Percentiles rank a stretch among this genome's conserved stretches.
Conservation (phyloP, 257 asterid species). For the Solanum okadae region DNA sequence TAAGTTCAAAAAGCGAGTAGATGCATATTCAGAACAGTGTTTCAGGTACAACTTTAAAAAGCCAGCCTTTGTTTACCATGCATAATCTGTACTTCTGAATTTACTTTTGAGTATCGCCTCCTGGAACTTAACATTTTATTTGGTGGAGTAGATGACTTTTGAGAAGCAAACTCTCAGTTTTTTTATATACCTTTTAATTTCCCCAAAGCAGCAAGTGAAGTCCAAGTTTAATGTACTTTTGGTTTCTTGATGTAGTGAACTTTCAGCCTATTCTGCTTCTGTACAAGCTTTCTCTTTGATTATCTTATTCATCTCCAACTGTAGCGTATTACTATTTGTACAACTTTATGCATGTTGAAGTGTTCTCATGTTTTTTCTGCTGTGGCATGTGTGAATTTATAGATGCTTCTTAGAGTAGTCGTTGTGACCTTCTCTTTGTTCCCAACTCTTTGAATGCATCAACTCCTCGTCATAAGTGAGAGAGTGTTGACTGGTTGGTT, state of each 20-base stretch:
- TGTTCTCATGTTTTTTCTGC: neutral
- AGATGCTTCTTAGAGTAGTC: neutral
- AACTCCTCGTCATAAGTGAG: neutral
- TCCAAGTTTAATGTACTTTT: neutral
- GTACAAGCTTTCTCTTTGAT: neutral
- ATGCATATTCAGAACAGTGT: slow-evolving; percentile 79
- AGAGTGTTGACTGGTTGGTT: neutral
- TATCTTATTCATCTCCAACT: neutral
- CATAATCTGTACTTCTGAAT: neutral
- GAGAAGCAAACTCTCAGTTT: neutral
- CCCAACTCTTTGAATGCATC: neutral
- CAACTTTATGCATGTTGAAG: neutral
- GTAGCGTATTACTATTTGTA: neutral
- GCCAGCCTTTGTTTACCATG: neutral
- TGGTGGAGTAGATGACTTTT: neutral
- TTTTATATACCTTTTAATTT: neutral
- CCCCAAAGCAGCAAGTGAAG: neutral
- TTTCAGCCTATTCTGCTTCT: neutral
- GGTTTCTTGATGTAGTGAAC: neutral
- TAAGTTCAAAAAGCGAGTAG: slow-evolving; percentile 79
- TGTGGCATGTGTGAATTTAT: neutral
- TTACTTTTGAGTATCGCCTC: neutral
- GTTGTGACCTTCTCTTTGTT: neutral
- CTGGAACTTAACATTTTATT: neutral
- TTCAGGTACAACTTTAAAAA: slow-evolving; percentile 42